These are phyloP conservation scores for Zangia roseola DNA, from an alignment of 768 basidiomycete species.

Conservation along the genomic window DNA sequence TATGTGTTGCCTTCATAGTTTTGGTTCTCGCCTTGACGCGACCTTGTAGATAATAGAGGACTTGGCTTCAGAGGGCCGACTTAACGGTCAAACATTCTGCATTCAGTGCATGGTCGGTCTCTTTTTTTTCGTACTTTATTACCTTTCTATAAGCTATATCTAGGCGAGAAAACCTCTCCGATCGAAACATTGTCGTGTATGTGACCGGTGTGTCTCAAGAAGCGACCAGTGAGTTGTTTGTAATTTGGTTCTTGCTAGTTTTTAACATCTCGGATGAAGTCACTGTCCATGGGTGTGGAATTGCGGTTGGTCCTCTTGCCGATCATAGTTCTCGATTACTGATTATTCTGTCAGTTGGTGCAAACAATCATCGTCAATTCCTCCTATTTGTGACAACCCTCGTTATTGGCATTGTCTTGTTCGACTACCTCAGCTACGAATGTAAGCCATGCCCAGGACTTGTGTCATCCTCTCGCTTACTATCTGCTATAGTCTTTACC, in stretches of 20 bases:
- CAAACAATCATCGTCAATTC: slow-evolving; percentile 95
- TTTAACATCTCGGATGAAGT: slow-evolving; percentile 39
- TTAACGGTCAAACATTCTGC: slow-evolving; percentile 97
- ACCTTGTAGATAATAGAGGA: slow-evolving; percentile 80
- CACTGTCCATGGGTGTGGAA: slow-evolving; percentile 99
- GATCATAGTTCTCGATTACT: background rate
- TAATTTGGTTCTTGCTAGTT: background rate
- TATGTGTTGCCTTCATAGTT: slow-evolving; percentile 35
- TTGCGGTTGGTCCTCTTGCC: slow-evolving; percentile 60
- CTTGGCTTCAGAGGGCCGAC: slow-evolving; percentile 77
- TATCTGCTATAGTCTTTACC: slow-evolving; percentile 50
- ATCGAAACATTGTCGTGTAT: slow-evolving; percentile 93
- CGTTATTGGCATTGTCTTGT: slow-evolving; percentile 74
- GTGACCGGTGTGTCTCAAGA: slow-evolving; percentile 85
- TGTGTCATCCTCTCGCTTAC: background rate
- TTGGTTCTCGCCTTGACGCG: background rate
- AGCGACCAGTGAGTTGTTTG: slow-evolving; percentile 80
- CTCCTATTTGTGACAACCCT: slow-evolving; percentile 87
- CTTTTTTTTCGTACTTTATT: background rate
- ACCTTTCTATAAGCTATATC: background rate
- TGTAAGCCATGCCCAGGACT: slow-evolving; percentile 50
- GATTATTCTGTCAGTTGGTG: slow-evolving; percentile 59
- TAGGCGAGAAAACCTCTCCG: slow-evolving; percentile 87
- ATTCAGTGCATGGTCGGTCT: slow-evolving; percentile 84
- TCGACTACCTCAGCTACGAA: slow-evolving; percentile 80